Evolutionary conservation across 2,329 filamentous ascomycete species (phyloP).

Genomic region (Neocatenulostroma microsporum): DNA sequence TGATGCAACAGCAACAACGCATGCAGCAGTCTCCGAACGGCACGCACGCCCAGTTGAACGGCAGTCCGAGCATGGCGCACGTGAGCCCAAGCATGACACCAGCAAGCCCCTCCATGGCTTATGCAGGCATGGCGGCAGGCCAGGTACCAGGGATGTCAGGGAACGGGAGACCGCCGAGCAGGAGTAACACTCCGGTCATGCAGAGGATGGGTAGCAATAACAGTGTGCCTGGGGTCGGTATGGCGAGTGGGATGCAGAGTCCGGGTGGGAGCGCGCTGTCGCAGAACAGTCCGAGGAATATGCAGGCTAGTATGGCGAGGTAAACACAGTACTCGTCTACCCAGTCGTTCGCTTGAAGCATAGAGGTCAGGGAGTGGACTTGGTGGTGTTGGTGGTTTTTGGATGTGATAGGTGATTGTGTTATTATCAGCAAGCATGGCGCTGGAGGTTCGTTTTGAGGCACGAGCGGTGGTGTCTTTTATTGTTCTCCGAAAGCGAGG

Average conservation of each 20-base stretch:
- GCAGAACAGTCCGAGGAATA: conserved; percentile 26
- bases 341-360: background rate
- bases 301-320: conserved; percentile 26
- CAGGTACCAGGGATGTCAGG: too few species aligned
- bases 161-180: conserved; percentile 18
- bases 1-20: conserved; percentile 13
- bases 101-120: conserved; percentile 21
- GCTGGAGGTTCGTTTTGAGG: too few species aligned
- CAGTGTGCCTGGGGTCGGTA: conserved; percentile 17
- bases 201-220: conserved; percentile 25
- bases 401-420: too few species aligned
- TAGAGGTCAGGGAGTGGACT: background rate
- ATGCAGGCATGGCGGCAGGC: conserved; percentile 5
- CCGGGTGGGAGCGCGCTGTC: conserved; percentile 16
- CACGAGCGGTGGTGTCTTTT: too few species aligned
- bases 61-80: conserved; percentile 22
- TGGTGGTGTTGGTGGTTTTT: background rate
- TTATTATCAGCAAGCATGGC: conserved; percentile 6
- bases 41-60: conserved; percentile 16
- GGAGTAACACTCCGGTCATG: conserved; percentile 28
- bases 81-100: conserved; percentile 21
- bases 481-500: too few species aligned
- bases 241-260: conserved; percentile 24
- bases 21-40: conserved; percentile 20
- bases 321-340: conserved; percentile 8